phyloP scores from a whole-genome alignment of 768 basidiomycete species.

The Podaxis sp. region DNA sequence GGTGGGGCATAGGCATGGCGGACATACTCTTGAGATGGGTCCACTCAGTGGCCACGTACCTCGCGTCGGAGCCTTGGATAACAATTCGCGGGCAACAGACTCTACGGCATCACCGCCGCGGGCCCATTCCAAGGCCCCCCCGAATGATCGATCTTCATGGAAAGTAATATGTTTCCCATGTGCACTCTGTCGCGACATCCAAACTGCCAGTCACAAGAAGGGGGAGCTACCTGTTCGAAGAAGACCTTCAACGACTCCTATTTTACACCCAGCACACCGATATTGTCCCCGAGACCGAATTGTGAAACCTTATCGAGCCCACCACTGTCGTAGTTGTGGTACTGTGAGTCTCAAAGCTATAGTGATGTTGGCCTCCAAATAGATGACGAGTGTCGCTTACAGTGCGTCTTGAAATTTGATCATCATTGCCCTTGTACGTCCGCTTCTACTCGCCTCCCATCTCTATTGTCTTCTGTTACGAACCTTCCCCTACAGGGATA shows the following conservation, averaged over 20 bases:
- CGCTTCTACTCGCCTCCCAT: not conserved
- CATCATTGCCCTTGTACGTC: conserved; percentile 87
- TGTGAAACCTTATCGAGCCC: conserved; percentile 71
- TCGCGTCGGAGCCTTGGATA: not conserved
- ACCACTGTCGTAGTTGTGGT: conserved; percentile 84
- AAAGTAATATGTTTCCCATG: conserved; percentile 10
- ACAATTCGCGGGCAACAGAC: not conserved
- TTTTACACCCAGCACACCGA: conserved; percentile 61
- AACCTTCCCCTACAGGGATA: conserved; percentile 59
- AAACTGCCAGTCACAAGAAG: not conserved
- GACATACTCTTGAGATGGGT: not conserved
- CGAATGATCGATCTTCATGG: not conserved
- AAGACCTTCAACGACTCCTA: conserved; percentile 35
- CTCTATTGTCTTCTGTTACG: not conserved
- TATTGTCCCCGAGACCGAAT: conserved; percentile 67
- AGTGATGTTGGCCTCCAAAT: not conserved
- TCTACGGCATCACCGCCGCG: not conserved
- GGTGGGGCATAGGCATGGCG: not conserved
- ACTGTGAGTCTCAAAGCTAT: conserved; percentile 48
- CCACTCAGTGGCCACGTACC: not conserved
- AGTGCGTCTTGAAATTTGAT: conserved; percentile 85
- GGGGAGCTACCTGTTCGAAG: conserved; percentile 27
- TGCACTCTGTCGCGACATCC: not conserved
- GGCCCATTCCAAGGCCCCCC: not conserved
- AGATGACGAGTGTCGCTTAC: conserved; percentile 1